Conservation (phyloP, 208 protist genomes). For the Wallacemonas rigidus region DNA sequence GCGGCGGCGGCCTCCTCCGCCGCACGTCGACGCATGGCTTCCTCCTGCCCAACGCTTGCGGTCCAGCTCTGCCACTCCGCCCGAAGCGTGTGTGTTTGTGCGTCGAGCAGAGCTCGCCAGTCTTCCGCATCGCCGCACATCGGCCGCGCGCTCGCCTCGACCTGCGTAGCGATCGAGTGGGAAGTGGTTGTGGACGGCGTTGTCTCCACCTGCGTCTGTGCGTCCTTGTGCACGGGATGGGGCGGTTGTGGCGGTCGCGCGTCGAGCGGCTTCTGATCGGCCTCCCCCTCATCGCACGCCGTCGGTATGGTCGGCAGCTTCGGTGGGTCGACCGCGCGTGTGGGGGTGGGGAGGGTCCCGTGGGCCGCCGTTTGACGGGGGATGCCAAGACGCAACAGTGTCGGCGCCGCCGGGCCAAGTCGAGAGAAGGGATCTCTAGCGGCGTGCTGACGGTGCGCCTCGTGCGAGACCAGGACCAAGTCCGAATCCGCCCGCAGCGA, state of each 20-base stretch:
- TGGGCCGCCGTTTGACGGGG: background rate
- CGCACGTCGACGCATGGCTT: no score
- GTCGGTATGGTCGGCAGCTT: background rate
- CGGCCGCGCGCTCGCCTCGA: background rate
- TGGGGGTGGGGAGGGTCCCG: background rate
- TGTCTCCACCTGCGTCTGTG: no score
- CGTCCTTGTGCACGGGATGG: no score
- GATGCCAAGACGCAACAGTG: background rate
- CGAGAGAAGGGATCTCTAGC: background rate
- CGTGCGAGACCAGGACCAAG: background rate
- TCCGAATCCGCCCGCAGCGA: background rate
- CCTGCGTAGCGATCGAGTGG: no score
- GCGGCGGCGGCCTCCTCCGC: no score
- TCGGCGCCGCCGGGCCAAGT: conserved; percentile 6
- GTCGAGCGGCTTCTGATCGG: no score
- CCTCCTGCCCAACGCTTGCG: no score
- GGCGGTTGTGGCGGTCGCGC: no score
- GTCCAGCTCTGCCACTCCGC: conserved; percentile 17
- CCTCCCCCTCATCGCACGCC: no score
- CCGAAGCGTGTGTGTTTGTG: conserved; percentile 17
- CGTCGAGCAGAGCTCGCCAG: background rate
- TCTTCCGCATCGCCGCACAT: background rate
- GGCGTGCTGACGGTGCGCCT: background rate
- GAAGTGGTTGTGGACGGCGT: no score
- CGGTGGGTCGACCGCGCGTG: no score